Percentiles rank a stretch among this genome's conserved stretches.
phyloP scores from a whole-genome alignment of 2,329 filamentous ascomycete genomes.

The Penicillium polonicum region DNA sequence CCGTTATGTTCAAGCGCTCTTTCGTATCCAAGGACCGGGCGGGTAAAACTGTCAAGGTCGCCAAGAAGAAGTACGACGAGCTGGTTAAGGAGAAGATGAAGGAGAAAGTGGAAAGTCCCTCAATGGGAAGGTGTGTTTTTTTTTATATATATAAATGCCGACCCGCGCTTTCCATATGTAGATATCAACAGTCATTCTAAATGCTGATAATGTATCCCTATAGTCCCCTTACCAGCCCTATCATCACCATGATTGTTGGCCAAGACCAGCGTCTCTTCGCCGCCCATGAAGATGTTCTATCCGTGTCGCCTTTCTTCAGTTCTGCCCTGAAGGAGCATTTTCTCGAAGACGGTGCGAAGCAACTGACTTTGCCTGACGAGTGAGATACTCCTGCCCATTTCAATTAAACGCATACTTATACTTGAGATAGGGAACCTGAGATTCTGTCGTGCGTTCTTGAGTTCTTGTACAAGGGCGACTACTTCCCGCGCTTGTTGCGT shows the following conservation, averaged over 20 bases:
- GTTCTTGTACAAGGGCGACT: constrained; percentile 96
- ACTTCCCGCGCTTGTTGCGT: constrained; percentile 84
- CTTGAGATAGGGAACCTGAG: constrained; percentile 70
- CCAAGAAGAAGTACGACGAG: constrained; percentile 74
- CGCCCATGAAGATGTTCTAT: constrained; percentile 88
- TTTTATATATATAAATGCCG: not conserved
- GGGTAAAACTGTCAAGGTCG: constrained; percentile 79
- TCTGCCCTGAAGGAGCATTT: constrained; percentile 69
- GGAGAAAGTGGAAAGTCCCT: constrained; percentile 69
- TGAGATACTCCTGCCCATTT: constrained; percentile 21
- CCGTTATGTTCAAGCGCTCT: constrained; percentile 88
- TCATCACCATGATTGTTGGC: constrained; percentile 83
- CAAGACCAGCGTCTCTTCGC: constrained; percentile 86
- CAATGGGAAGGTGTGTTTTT: constrained; percentile 48
- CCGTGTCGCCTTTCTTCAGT: constrained; percentile 80
- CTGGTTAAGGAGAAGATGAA: constrained; percentile 82
- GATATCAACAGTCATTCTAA: not conserved
- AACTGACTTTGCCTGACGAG: constrained; percentile 73
- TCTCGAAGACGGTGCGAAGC: constrained; percentile 67
- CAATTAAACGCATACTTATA: not conserved
- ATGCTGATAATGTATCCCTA: constrained; percentile 16
- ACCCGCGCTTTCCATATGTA: not conserved
- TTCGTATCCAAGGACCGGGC: constrained; percentile 81
- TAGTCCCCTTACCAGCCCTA: constrained; percentile 63
- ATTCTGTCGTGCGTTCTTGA: constrained; percentile 91